phyloP scores from a whole-genome alignment of 805 yeast species.

The Yueomyces sinensis region DNA sequence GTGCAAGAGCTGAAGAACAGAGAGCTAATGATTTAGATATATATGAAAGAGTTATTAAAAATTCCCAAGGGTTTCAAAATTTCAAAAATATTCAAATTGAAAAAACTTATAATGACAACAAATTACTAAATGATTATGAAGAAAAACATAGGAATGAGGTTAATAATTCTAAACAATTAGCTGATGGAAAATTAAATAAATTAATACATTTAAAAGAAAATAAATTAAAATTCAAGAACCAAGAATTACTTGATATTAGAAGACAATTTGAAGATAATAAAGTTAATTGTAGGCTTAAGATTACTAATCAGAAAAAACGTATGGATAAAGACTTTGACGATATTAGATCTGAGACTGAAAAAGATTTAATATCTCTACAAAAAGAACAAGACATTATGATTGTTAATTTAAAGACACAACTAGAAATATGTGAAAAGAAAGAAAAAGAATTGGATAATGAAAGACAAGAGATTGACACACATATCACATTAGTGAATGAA shows the following conservation, averaged over 20 bases:
- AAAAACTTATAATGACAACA: constrained; percentile 28
- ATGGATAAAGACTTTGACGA: constrained; percentile 13
- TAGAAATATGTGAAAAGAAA: constrained; percentile 29
- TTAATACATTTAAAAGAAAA: constrained; percentile 25
- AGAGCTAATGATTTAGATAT: constrained; percentile 41
- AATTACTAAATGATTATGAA: constrained; percentile 27
- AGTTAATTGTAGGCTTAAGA: constrained; percentile 18
- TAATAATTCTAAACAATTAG: constrained; percentile 28
- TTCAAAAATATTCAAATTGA: constrained; percentile 29
- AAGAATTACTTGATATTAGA: constrained; percentile 30
- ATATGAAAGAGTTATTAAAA: constrained; percentile 25
- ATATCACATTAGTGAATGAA: constrained; percentile 30
- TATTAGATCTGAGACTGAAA: constrained; percentile 18
- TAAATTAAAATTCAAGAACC: constrained; percentile 23
- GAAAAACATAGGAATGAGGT: constrained; percentile 26
- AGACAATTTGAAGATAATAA: constrained; percentile 23
- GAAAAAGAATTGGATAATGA: constrained; percentile 23
- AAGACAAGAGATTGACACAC: constrained; percentile 24
- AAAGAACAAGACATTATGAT: constrained; percentile 26
- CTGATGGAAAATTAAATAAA: constrained; percentile 31
- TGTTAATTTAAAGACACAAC: constrained; percentile 2
- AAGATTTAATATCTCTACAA: constrained; percentile 18
- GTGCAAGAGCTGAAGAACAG: constrained; percentile 55
- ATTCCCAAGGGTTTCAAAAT: constrained; percentile 27
- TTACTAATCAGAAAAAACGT: constrained; percentile 6